phyloP scores from a whole-genome alignment of 176 grass and related monocot genomes.

The Oryza rufipogon region DNA sequence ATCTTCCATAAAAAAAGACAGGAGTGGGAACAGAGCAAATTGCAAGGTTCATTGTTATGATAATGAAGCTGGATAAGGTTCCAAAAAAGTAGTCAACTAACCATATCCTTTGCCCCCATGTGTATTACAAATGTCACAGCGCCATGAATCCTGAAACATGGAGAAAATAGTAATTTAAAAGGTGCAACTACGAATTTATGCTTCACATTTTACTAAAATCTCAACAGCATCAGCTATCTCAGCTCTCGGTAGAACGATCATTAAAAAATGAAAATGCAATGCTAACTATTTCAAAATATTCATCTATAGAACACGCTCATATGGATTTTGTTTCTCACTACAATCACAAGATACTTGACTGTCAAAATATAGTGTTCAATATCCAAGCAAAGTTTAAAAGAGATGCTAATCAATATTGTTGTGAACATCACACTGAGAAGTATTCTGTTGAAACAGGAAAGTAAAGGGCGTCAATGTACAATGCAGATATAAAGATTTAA shows the following conservation, averaged over 20 bases:
- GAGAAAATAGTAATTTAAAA: slow-evolving; percentile 30
- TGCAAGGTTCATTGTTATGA: not conserved
- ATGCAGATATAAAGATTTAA: not conserved
- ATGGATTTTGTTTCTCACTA: slow-evolving; percentile 18
- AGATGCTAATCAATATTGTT: slow-evolving; percentile 20
- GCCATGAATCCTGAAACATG: slow-evolving; percentile 80
- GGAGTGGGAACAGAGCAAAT: slow-evolving; percentile 16
- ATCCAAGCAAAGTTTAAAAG: not conserved
- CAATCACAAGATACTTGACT: not conserved
- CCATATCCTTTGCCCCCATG: slow-evolving; percentile 94
- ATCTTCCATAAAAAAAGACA: slow-evolving; percentile 1
- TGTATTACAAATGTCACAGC: slow-evolving; percentile 79
- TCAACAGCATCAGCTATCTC: slow-evolving; percentile 7
- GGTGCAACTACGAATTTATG: not conserved
- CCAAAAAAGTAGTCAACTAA: slow-evolving; percentile 48
- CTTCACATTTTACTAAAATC: not conserved
- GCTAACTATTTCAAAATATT: slow-evolving; percentile 4
- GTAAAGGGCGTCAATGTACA: not conserved
- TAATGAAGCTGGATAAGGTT: not conserved
- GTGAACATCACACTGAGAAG: slow-evolving; percentile 27
- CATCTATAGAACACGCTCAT: not conserved
- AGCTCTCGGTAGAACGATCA: not conserved
- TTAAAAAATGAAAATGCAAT: not conserved
- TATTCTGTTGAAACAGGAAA: not conserved
- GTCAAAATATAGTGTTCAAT: slow-evolving; percentile 1